phyloP scores from a whole-genome alignment of 352 stramenopile species.

The Globisporangium mamillatum region DNA sequence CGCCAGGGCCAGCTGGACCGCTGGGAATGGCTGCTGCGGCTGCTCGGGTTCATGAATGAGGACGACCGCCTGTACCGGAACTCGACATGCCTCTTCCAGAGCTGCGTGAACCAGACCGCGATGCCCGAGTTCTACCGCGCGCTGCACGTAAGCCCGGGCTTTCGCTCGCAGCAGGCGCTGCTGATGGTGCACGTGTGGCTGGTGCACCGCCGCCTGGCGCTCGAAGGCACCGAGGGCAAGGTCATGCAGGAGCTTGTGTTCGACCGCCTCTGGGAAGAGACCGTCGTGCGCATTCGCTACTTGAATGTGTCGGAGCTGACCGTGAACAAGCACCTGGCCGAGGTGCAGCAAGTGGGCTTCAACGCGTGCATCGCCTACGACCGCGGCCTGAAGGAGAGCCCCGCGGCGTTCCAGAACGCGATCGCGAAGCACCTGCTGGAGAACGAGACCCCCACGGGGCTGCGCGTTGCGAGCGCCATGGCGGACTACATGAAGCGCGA shows the following conservation, averaged over 20 bases:
- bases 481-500: constrained; percentile 77
- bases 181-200: constrained; percentile 96
- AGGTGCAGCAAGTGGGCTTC: constrained; percentile 96
- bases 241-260: constrained; percentile 95
- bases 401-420: constrained; percentile 49
- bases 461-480: constrained; percentile 57
- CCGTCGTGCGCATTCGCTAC: constrained; percentile 89
- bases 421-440: constrained; percentile 76
- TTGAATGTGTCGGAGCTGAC: constrained; percentile 93
- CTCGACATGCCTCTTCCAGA: constrained; percentile 77
- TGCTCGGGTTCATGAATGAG: constrained; percentile 87
- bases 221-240: constrained; percentile 74
- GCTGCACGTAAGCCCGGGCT: constrained; percentile 72
- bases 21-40: constrained; percentile 80
- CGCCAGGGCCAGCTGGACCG: constrained; percentile 53
- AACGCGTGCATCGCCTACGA: constrained; percentile 94
- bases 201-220: constrained; percentile 91
- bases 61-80: constrained; percentile 74
- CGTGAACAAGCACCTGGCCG: constrained; percentile 95
- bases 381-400: constrained; percentile 69
- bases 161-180: constrained; percentile 91
- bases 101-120: constrained; percentile 81
- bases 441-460: constrained; percentile 53
- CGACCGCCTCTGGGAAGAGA: constrained; percentile 96
- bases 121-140: constrained; percentile 70